phyloP scores from a whole-genome alignment of 2,329 filamentous ascomycete species.

The Ambrosiella beaveri region DNA sequence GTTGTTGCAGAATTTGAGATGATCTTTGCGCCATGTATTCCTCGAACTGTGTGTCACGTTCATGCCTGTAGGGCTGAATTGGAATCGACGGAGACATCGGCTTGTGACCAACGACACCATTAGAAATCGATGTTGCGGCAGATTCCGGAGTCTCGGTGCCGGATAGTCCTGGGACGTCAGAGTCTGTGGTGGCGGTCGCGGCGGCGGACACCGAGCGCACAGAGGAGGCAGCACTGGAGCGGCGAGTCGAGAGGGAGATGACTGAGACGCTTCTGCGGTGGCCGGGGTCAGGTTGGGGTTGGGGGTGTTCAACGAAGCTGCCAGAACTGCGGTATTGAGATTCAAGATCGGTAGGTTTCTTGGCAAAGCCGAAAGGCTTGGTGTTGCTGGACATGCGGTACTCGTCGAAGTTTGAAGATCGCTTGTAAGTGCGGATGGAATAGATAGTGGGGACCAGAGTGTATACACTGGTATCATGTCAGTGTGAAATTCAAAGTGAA shows the following conservation, averaged over 20 bases:
- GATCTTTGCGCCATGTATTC: slow-evolving; percentile 22
- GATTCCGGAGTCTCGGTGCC: background rate
- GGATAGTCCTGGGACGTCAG: background rate
- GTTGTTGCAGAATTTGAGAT: background rate
- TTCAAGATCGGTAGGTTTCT: slow-evolving; percentile 12
- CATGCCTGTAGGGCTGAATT: slow-evolving; percentile 24
- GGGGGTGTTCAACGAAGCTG: background rate
- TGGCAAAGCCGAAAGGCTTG: slow-evolving; percentile 29
- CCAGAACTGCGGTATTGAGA: background rate
- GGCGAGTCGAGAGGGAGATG: background rate
- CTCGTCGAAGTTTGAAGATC: slow-evolving; percentile 31
- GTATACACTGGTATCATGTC: slow-evolving; percentile 21
- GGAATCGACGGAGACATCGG: background rate
- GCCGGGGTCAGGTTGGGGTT: background rate
- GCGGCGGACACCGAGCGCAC: background rate
- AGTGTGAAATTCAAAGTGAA: background rate
- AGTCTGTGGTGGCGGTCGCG: background rate
- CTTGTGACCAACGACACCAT: background rate
- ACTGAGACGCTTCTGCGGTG: slow-evolving; percentile 6
- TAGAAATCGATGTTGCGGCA: background rate
- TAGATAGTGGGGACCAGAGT: slow-evolving; percentile 30
- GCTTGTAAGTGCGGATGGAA: slow-evolving; percentile 29
- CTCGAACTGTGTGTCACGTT: slow-evolving; percentile 31
- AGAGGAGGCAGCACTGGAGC: background rate
- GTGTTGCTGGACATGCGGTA: slow-evolving; percentile 32